Evolutionary conservation across 2,329 filamentous ascomycete genomes (phyloP).

Genomic region (Colletotrichum orchidophilum): DNA sequence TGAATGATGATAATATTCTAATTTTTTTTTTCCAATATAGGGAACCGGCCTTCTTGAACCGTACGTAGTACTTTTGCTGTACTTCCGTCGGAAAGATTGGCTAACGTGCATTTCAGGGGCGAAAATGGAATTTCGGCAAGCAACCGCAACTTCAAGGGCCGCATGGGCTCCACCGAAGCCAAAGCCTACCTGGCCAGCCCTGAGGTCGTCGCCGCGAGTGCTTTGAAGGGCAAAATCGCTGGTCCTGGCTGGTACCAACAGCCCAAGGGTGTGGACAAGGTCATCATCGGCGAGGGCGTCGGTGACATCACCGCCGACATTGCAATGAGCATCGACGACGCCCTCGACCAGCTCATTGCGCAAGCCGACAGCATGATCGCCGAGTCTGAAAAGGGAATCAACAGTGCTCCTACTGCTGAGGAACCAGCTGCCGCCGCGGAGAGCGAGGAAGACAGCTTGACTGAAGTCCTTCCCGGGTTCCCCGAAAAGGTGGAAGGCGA

Average conservation of each 20-base stretch:
- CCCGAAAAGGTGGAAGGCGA: slow-evolving; percentile 85
- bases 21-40: background rate
- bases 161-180: slow-evolving; percentile 84
- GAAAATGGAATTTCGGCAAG: slow-evolving; percentile 86
- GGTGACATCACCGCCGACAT: slow-evolving; percentile 71
- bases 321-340: slow-evolving; percentile 73
- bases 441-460: slow-evolving; percentile 54
- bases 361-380: slow-evolving; percentile 73
- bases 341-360: slow-evolving; percentile 75
- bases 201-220: slow-evolving; percentile 91
- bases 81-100: background rate
- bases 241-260: slow-evolving; percentile 83
- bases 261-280: slow-evolving; percentile 73
- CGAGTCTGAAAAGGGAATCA: slow-evolving; percentile 58
- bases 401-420: slow-evolving; percentile 43
- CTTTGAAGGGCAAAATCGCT: slow-evolving; percentile 75
- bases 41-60: slow-evolving; percentile 78
- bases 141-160: slow-evolving; percentile 92
- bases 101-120: slow-evolving; percentile 51
- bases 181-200: slow-evolving; percentile 89
- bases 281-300: slow-evolving; percentile 76
- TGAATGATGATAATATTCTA: background rate
- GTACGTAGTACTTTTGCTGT: background rate
- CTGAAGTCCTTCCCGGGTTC: slow-evolving; percentile 85
- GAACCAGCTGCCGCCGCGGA: slow-evolving; percentile 35